Conservation (phyloP, 176 grass and related monocot genomes). For the Lolium rigidum region DNA sequence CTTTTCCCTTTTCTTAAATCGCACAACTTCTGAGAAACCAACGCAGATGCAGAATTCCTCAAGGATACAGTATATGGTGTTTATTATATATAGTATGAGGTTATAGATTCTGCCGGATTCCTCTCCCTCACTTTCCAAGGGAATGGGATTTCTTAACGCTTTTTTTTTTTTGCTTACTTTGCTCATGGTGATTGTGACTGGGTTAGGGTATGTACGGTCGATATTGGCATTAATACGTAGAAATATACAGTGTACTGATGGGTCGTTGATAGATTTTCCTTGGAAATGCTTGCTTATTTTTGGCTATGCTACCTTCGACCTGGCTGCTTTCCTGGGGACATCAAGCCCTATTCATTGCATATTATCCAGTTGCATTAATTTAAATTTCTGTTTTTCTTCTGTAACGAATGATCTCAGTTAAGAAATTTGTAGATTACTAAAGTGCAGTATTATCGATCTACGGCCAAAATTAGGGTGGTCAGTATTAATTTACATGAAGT, state of each 20-base stretch:
- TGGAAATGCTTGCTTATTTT: conserved; percentile 7
- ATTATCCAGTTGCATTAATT: neutral
- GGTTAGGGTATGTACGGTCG: neutral
- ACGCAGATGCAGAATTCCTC: neutral
- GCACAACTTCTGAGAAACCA: neutral
- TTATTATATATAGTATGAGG: neutral
- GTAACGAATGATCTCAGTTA: neutral
- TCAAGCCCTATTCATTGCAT: neutral
- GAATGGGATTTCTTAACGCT: neutral
- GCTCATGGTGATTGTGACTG: neutral
- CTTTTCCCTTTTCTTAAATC: conserved; percentile 4
- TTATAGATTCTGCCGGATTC: neutral
- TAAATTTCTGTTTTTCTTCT: neutral
- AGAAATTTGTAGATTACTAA: conserved; percentile 2
- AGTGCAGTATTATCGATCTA: neutral
- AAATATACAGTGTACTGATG: neutral
- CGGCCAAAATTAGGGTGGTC: neutral
- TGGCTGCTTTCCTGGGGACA: neutral
- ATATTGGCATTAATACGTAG: neutral
- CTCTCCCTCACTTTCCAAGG: neutral
- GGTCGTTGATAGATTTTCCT: neutral
- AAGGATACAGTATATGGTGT: neutral
- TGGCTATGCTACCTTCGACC: conserved; percentile 1
- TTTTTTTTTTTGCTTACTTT: conserved; percentile 3
- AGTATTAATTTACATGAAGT: neutral